These are phyloP conservation scores for cucumber (Cucumis sativus) DNA, from an alignment of 306 rosid genomes.

Conservation along the genomic window Cucumber_9930_V3 NC_026659.2:18613001-18613500, in stretches of 20 bases:
- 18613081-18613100: too few species aligned
- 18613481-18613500: slow-evolving; percentile 20
- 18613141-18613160: background rate
- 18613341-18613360: background rate
- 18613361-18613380: background rate
- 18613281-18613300: background rate
- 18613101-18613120: too few species aligned
- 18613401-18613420: background rate
- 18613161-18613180: background rate
- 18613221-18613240: background rate
- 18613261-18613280: background rate
- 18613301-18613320: background rate
- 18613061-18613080: too few species aligned
- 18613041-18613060: too few species aligned
- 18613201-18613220: background rate
- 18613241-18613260: background rate
- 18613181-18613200: background rate
- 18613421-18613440: background rate
- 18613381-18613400: background rate
- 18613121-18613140: too few species aligned
- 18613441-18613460: slow-evolving; percentile 29
- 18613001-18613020: too few species aligned
- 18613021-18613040: too few species aligned
- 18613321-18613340: background rate
- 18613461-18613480: slow-evolving; percentile 19